A percentile compares a stretch with the other conserved stretches of the same genome.
These are phyloP conservation scores for Cyberlindnera maritima DNA, from an alignment of 805 yeast genomes.

Conservation along the genomic window DNA sequence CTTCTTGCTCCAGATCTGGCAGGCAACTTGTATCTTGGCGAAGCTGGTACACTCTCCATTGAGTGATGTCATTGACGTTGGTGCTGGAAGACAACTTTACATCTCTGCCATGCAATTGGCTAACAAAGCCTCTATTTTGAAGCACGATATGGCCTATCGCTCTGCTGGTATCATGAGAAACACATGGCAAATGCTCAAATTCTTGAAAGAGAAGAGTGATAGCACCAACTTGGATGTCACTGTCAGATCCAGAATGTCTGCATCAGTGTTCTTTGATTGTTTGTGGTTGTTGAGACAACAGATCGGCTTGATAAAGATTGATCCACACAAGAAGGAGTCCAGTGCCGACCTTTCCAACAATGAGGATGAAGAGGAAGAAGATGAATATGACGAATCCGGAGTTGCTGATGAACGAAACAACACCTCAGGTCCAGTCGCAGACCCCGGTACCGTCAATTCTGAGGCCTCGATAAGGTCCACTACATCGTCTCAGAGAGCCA, in stretches of 20 bases:
- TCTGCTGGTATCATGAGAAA: slow-evolving; percentile 92
- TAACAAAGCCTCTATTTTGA: slow-evolving; percentile 76
- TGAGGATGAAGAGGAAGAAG: slow-evolving; percentile 27
- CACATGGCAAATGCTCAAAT: slow-evolving; percentile 84
- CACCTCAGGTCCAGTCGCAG: slow-evolving; percentile 21
- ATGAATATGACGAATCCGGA: slow-evolving; percentile 14
- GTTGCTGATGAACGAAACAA: slow-evolving; percentile 18
- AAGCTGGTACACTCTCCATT: slow-evolving; percentile 76
- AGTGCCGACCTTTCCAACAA: slow-evolving; percentile 13
- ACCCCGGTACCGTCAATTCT: slow-evolving; percentile 34
- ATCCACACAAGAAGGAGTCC: slow-evolving; percentile 23
- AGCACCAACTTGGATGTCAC: slow-evolving; percentile 44
- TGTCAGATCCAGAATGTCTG: slow-evolving; percentile 84
- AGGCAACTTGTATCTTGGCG: slow-evolving; percentile 81
- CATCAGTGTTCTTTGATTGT: slow-evolving; percentile 89
- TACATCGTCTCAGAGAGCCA: slow-evolving; percentile 25
- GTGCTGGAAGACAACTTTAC: slow-evolving; percentile 68
- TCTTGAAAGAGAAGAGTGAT: slow-evolving; percentile 50
- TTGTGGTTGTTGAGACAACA: slow-evolving; percentile 80
- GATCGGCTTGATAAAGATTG: slow-evolving; percentile 78
- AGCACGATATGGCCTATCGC: slow-evolving; percentile 90
- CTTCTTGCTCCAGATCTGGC: slow-evolving; percentile 83
- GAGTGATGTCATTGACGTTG: slow-evolving; percentile 61
- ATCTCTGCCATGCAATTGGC: slow-evolving; percentile 65
- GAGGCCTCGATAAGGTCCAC: slow-evolving; percentile 31